Base-by-base conservation (phyloP, 495 filamentous ascomycete genomes). In the Sphaerosporella brunnea region DNA sequence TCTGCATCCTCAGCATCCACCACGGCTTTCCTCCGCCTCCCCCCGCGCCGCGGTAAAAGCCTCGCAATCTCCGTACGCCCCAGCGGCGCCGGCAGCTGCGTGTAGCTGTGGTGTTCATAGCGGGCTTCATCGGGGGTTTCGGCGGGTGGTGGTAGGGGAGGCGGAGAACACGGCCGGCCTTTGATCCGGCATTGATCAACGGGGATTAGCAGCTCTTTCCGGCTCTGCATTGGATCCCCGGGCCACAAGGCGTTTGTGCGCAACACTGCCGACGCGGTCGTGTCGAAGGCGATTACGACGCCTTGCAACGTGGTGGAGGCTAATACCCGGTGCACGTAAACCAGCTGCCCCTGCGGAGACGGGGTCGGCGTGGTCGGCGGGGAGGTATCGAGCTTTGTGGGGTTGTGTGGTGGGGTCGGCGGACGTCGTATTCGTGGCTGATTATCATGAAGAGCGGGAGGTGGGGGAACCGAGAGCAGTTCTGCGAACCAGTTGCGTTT, bases 171-270 rank as follows among this genome's bases (percentile, higher is more conserved):
- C 4, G 69, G 70, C 16, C 77, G 73, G 9, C 90, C 90, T 56
- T 86, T 87, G 28, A 86, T 73, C 19, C 77, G 77, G 61, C 90
- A 95, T 8, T 81, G 80, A 58, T 94, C 90, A 10, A 96, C 85
- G 2, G 90, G 90, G 23, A 97, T 63, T 7, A 93, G 68, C 13
- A 97, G 70, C 16, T 73, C 77, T 53, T 84, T 83, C 34, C 85
- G 76, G 44, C 75, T 73, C 59, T 94, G 87, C 28, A 94, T 80
- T 47, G 73, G 79, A 60, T 95, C 92, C 49, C 83, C 83, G 5
- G 84, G 82, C 90, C 90, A 96, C 53, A 97, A 73, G 15, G 88
- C 75, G 58, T 97, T 97, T 21, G 84, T 81, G 59, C 84, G 86
- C 20, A 80, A 67, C 48, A 97, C 81, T 0, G 82, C 69, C 23